Percentiles rank a stretch among this genome's conserved stretches.
Evolutionary conservation across 495 filamentous ascomycete species (phyloP).

Genomic region (Rhypophila decipiens): DNA sequence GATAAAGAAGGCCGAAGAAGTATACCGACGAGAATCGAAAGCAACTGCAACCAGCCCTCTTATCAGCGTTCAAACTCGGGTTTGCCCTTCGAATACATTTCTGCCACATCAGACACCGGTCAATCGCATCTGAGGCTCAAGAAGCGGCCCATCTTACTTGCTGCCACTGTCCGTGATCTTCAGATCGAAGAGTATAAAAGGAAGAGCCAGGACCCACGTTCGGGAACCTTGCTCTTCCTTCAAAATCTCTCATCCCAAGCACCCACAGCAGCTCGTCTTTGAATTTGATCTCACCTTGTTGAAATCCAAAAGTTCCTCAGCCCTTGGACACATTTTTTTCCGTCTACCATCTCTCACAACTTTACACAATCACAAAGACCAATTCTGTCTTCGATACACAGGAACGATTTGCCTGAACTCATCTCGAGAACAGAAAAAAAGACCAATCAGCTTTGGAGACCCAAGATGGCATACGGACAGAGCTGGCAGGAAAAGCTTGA

Average conservation of each 20-base stretch:
- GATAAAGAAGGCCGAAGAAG: constrained; percentile 8
- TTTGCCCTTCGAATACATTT: constrained; percentile 29
- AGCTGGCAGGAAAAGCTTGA: constrained; percentile 25
- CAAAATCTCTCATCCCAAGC: too few species aligned
- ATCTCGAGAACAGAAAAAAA: neutral
- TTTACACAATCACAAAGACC: too few species aligned
- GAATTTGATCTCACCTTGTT: too few species aligned
- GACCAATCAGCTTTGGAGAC: neutral
- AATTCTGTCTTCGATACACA: too few species aligned
- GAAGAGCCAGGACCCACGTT: too few species aligned
- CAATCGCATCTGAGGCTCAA: neutral
- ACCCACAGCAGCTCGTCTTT: too few species aligned
- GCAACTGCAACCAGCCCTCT: neutral
- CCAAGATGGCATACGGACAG: constrained; percentile 14
- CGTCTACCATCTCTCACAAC: too few species aligned
- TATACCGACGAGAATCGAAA: constrained; percentile 12
- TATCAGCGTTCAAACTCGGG: neutral
- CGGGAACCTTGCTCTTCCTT: too few species aligned
- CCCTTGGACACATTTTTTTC: too few species aligned
- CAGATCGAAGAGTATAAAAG: neutral
- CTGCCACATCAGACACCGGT: constrained; percentile 32
- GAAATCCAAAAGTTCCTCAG: too few species aligned
- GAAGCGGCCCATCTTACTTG: too few species aligned
- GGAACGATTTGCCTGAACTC: neutral
- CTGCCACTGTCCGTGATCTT: neutral